Base-by-base conservation (phyloP, 2,329 filamentous ascomycete species). In the Microsporum canis region DNA sequence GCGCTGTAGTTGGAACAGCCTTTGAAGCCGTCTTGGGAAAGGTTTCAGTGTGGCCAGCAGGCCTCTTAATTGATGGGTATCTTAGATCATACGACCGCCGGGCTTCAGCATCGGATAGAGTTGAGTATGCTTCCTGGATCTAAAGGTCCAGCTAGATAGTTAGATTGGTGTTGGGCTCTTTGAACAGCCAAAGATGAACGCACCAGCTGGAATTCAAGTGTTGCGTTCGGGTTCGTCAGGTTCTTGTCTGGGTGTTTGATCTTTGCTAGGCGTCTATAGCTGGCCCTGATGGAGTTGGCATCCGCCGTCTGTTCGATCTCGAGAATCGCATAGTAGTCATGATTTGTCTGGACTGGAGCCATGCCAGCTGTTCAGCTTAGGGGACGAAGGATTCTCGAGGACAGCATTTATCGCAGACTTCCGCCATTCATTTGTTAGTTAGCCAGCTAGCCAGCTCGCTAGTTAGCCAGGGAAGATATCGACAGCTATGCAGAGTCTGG, bases 281-380 rank as follows among this genome's bases (percentile, higher is more conserved):
- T 61, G 41, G 58, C 43, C 12, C 27, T 65, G 17, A 65, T 59
- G 3, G 39, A n/a, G 5, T 61, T 56, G 6, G 41, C 1, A 12
- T 61, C 63, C 14, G 64, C 64, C 17, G 41, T 59, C 7, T 61
- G 38, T 27, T 51, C 8, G 27, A 65, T 34, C 45, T 61, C 56
- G 33, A 65, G 64, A 14, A 64, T 38, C 31, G 60, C 63, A 57
- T 65, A 65, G 59, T 65, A 63, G 38, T 65, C 64, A 45, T 36
- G 39, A 5, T 23, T 33, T n/a, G 43, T 36, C 17, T 34, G 14
- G 36, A 55, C 51, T 7, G 29, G 12, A n/a, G 51, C 51, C 51
- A 55, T 55, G 8, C 43, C 43, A 29, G 17, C 5, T 27, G 17
- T 47, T 27, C 23, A 8, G n/a, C 43, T 8, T 6, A 5, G 10